Evolutionary conservation across 163 green algal species (phyloP), one percentile per base, ranked within the genome.

Genomic region (Scenedesmus sp.): DNA sequence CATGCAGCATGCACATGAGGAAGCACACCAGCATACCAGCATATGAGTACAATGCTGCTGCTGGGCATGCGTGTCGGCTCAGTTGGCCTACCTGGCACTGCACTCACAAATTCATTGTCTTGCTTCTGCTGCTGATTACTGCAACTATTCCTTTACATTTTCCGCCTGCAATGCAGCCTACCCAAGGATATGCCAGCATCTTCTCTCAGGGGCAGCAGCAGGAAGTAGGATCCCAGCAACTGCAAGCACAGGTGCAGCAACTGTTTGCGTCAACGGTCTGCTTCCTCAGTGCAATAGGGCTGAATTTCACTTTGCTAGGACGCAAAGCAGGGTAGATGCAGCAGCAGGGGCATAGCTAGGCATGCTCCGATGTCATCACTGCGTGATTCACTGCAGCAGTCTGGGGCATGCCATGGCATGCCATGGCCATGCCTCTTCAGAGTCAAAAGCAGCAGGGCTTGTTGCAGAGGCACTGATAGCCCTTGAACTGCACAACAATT

Each of bases 181-280:
- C 96, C 96, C 13, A 98, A 86, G 0, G 95, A 90, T n/a, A 98
- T 94, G 35, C 92, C 96, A 35, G 96, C 95, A 81, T 98, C 96
- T 86, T 98, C 96, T 2, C 96, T 87, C 37, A 98, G 92, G 0
- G 96, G 96, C 76, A 97, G 92, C 40, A 97, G 89, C 61, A 98
- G 20, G 89, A 97, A 98, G 91, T 98, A 98, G 3, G 93, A 93
- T 33, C 86, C 92, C 24, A 98, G 93, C 15, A 91, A 61, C 83
- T 93, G 87, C 49, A 79, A 12, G 51, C 22, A 49, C 12, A 40
- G 3, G 30, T 37, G 30, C 6, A 40, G 26, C 65, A 76, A 7
- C 30, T 40, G 30, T 20, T 76, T 3, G 3, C 18, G 65, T 40
- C 65, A 40, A 30, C 24, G 6, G 51, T 13, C 35, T 33, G 56